phyloP scores from a whole-genome alignment of 176 grass and related monocot genomes.

The Paspalum notatum region DNA sequence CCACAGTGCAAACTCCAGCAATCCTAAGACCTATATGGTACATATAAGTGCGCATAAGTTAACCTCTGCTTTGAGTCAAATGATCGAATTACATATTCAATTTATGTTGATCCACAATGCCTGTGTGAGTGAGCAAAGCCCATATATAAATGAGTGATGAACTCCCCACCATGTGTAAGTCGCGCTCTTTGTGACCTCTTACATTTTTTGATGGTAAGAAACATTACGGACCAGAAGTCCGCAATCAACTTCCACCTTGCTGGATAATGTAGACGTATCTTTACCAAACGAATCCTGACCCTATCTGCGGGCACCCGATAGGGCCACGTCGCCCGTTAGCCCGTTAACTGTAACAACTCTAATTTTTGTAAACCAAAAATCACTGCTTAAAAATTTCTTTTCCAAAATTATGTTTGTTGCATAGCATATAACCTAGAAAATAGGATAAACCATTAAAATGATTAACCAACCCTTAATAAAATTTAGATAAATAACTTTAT shows the following conservation, averaged over 20 bases:
- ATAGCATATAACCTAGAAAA: no score
- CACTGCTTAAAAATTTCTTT: no score
- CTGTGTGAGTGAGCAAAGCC: slow-evolving; percentile 25
- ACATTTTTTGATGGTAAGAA: slow-evolving; percentile 28
- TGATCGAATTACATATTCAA: slow-evolving; percentile 15
- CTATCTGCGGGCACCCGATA: no score
- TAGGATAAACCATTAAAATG: no score
- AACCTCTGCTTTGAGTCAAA: background rate
- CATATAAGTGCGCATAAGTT: background rate
- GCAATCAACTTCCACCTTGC: slow-evolving; percentile 17
- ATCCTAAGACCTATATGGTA: background rate
- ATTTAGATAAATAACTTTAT: no score
- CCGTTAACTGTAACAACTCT: no score
- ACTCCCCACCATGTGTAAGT: background rate
- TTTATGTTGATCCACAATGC: background rate
- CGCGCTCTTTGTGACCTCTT: slow-evolving; percentile 4
- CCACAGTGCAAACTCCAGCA: background rate
- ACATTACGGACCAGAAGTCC: slow-evolving; percentile 27
- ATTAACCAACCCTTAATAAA: no score
- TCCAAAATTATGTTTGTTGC: no score
- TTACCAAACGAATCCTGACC: no score
- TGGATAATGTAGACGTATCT: no score
- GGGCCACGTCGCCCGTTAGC: no score
- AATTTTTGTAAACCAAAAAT: no score
- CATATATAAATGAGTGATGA: slow-evolving; percentile 27